These are phyloP conservation scores for Leccinum glutinopallens DNA, from an alignment of 1,284 basidiomycete genomes.

Conservation along the genomic window DNA sequence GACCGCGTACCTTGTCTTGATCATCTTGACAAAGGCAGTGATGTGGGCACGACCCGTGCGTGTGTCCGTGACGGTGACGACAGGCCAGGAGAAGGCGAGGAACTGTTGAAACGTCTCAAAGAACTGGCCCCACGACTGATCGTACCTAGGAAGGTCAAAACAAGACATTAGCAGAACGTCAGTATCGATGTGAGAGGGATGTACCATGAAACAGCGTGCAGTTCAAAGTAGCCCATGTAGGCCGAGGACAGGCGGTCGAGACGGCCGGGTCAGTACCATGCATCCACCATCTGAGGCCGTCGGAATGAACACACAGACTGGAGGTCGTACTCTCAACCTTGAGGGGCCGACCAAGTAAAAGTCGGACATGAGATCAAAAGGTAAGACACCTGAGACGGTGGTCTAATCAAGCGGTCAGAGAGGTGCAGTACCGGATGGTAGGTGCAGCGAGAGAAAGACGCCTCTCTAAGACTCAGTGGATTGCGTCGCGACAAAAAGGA, in stretches of 20 bases:
- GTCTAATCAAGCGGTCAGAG: neutral
- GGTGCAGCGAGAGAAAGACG: conserved; percentile 1
- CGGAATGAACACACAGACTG: conserved; percentile 61
- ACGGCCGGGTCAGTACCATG: conserved; percentile 5
- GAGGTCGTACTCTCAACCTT: conserved; percentile 82
- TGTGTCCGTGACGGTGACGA: conserved; percentile 75
- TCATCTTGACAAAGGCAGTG: conserved; percentile 75
- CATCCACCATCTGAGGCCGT: neutral
- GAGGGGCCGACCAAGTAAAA: conserved; percentile 77
- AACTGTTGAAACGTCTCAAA: conserved; percentile 84
- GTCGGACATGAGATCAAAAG: conserved; percentile 50
- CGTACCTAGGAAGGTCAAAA: conserved; percentile 53
- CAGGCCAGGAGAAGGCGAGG: conserved; percentile 84
- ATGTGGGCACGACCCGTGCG: conserved; percentile 77
- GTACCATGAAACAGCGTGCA: conserved; percentile 73
- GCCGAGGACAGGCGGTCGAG: conserved; percentile 61
- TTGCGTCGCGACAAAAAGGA: conserved; percentile 2
- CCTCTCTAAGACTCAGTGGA: neutral
- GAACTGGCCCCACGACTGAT: conserved; percentile 79
- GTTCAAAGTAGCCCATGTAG: conserved; percentile 83
- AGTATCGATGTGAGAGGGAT: conserved; percentile 17
- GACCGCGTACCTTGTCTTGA: conserved; percentile 62
- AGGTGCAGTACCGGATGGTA: neutral
- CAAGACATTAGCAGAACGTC: conserved; percentile 12
- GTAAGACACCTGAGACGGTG: neutral